Conservation (phyloP, 108 stramenopile genomes). For the Aurantiochytrium sp. region DNA sequence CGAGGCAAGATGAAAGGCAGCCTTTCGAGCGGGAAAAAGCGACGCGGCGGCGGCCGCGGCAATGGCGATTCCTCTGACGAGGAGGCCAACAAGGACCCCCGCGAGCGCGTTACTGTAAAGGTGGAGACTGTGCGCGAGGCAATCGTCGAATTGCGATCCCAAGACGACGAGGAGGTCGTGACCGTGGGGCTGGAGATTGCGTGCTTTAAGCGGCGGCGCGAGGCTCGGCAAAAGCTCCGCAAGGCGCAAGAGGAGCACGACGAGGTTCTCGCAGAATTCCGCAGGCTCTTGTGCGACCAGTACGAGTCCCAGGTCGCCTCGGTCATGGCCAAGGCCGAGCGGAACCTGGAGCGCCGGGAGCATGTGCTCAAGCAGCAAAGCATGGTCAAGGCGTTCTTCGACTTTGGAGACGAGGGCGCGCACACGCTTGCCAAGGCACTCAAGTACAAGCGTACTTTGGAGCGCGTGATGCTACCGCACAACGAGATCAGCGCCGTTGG, state of each 20-base stretch:
- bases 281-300: neutral
- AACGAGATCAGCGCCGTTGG: neutral
- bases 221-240: neutral
- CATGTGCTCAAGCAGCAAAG: neutral
- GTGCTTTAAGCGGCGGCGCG: neutral
- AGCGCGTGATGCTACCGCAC: neutral
- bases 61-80: neutral
- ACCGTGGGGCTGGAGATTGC: neutral
- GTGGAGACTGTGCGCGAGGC: neutral
- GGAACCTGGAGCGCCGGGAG: conserved; percentile 1
- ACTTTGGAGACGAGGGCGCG: neutral
- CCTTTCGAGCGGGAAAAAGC: no score
- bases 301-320: neutral
- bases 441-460: neutral
- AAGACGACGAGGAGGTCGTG: neutral
- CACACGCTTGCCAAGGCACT: neutral
- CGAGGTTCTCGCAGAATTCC: neutral
- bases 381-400: neutral
- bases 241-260: neutral
- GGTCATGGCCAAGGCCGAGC: neutral
- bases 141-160: neutral
- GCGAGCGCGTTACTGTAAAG: neutral
- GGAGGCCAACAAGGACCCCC: neutral
- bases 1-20: no score
- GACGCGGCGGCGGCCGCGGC: no score